A percentile compares a stretch with the other conserved stretches of the same genome.
Evolutionary conservation across 306 rosid species (phyloP).

Genomic region (Phaseolus lunatus): DNA sequence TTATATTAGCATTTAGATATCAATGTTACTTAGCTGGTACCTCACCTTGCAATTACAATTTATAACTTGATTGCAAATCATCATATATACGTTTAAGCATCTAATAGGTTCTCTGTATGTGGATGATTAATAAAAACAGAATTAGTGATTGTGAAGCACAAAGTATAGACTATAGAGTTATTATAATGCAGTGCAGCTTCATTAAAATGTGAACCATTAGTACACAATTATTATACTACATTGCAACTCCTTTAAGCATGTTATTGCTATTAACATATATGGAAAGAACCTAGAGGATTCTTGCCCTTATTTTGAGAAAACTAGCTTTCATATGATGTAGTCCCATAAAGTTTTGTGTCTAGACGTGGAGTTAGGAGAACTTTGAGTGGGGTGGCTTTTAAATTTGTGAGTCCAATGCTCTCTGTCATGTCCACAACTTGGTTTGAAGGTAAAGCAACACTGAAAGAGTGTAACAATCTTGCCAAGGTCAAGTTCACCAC

Average conservation of each 20-base stretch:
- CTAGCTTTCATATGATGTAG: slow-evolving; percentile 9
- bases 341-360: slow-evolving; percentile 29
- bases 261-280: neutral
- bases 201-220: neutral
- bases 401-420: slow-evolving; percentile 55
- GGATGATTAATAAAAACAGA: neutral
- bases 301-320: slow-evolving; percentile 28
- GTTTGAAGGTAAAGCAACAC: slow-evolving; percentile 43
- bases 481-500: slow-evolving; percentile 52
- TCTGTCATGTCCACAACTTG: slow-evolving; percentile 57
- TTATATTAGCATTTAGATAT: neutral
- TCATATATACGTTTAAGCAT: neutral
- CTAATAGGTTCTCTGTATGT: neutral
- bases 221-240: neutral
- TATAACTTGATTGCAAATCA: neutral
- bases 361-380: slow-evolving; percentile 49
- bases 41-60: neutral
- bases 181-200: neutral
- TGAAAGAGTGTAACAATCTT: slow-evolving; percentile 40
- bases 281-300: neutral
- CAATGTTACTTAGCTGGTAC: neutral
- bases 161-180: neutral
- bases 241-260: neutral
- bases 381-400: slow-evolving; percentile 51
- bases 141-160: neutral